Conservation (phyloP, 169 alveolate species). For the Perkinsus chesapeaki region DNA sequence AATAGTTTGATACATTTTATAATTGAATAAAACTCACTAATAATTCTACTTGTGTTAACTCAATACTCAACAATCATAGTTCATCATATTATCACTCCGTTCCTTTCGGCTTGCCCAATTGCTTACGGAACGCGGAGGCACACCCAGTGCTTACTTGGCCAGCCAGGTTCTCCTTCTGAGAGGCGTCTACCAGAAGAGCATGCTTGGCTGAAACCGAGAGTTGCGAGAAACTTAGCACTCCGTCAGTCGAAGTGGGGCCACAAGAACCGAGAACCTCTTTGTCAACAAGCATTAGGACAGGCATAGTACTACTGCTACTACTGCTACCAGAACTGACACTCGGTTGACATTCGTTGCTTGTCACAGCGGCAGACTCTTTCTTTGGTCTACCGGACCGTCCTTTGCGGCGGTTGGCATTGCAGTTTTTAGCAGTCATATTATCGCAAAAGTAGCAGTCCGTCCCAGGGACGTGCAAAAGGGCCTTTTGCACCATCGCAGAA, state of each 20-base stretch:
- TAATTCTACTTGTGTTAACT: no score
- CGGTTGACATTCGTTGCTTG: no score
- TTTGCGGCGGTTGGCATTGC: not conserved
- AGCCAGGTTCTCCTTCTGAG: not conserved
- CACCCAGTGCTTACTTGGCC: not conserved
- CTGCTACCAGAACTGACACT: no score
- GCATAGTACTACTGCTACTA: not conserved
- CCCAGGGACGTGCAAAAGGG: no score
- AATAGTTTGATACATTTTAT: no score
- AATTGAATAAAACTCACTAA: no score
- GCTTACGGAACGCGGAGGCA: not conserved
- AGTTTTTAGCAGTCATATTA: not conserved
- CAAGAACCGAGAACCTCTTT: not conserved
- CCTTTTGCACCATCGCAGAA: not conserved
- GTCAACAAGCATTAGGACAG: not conserved
- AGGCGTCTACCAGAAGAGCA: not conserved
- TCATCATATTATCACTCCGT: no score
- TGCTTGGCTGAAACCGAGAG: not conserved
- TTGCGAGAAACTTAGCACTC: not conserved
- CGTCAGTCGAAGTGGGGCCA: no score
- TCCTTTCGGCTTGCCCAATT: not conserved
- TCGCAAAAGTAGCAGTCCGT: not conserved
- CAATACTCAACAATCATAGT: no score
- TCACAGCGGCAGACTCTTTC: no score
- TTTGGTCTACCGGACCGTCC: not conserved